Conservation (phyloP, 345 rosid genomes). For the Lumnitzera littorea region DNA sequence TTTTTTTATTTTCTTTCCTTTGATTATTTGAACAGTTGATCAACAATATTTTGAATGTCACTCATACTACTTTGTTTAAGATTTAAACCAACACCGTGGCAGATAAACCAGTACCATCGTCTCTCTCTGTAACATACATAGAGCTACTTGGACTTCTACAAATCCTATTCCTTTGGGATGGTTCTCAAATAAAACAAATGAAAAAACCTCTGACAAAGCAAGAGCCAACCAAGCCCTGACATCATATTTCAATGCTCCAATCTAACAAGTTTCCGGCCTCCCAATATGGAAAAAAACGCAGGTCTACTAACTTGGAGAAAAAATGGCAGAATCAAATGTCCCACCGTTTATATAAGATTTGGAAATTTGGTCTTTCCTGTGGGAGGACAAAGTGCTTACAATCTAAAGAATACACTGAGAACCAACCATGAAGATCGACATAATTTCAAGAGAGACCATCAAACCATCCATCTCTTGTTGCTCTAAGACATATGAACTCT, state of each 20-base stretch:
- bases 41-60: slow-evolving; percentile 5
- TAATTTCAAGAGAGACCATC: slow-evolving; percentile 12
- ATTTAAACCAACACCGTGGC: neutral
- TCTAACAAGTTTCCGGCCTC: neutral
- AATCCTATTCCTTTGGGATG: neutral
- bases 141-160: neutral
- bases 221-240: no score
- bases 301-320: no score
- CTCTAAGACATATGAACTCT: slow-evolving; percentile 11
- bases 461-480: slow-evolving; percentile 16
- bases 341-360: neutral
- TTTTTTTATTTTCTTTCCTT: no score
- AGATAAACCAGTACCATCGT: no score
- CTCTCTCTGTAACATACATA: neutral
- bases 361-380: neutral
- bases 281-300: neutral
- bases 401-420: no score
- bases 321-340: neutral
- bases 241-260: no score
- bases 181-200: no score
- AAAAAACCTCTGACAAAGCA: no score
- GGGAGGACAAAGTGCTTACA: no score
- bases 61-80: neutral
- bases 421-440: slow-evolving; percentile 7
- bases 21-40: neutral